Evolutionary conservation across 345 rosid genomes (phyloP).

Genomic region (Atalantia buxifolia): DNA sequence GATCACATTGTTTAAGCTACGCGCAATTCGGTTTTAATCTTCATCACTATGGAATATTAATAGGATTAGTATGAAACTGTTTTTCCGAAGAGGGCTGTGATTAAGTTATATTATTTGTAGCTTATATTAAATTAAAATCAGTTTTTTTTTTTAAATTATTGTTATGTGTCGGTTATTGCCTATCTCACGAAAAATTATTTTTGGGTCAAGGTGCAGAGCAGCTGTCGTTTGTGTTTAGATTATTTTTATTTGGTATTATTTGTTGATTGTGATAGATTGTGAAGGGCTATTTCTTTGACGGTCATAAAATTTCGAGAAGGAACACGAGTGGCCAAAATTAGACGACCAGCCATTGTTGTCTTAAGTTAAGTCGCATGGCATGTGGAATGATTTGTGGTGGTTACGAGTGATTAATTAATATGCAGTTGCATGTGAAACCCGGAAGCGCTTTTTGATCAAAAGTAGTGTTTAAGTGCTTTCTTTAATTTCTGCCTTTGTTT

Average conservation of each 20-base stretch:
- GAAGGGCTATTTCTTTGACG: too few species aligned
- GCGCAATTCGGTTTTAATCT: background rate
- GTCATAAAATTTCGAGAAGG: background rate
- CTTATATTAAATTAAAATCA: background rate
- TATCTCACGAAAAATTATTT: too few species aligned
- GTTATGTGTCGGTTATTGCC: too few species aligned
- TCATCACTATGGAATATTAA: background rate
- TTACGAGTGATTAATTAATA: background rate
- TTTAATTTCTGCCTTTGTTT: background rate
- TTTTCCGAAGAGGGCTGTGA: background rate
- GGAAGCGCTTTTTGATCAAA: background rate
- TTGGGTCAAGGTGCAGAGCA: too few species aligned
- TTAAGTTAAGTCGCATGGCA: background rate
- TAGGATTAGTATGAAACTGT: background rate
- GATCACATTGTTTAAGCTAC: background rate
- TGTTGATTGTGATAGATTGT: too few species aligned
- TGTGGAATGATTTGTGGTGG: background rate
- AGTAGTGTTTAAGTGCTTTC: background rate
- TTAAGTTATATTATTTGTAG: too few species aligned
- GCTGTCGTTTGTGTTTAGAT: too few species aligned
- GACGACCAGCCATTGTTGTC: background rate
- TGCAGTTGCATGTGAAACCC: background rate
- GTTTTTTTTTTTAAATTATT: too few species aligned
- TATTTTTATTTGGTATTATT: too few species aligned
- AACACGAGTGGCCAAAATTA: background rate